Evolutionary conservation across 129 eudicot species (phyloP), one percentile per base, ranked within the genome.

Genomic region (Dittrichia graveolens): DNA sequence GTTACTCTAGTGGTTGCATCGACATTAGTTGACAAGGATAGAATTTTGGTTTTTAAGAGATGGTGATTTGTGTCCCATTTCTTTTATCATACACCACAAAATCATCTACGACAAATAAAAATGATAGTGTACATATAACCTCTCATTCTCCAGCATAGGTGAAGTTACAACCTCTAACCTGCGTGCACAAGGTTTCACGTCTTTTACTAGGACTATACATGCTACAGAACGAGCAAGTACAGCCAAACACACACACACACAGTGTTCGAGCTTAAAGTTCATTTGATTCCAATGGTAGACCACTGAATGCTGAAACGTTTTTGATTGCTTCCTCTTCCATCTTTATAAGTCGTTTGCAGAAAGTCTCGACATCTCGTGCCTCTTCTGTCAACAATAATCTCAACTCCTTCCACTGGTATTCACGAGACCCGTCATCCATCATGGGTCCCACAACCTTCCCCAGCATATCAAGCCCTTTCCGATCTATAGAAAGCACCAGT

Each of bases 391-490:
- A 77, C 24, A 54, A 8, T 31, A 93, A 84, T 41, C 98, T 74
- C 49, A 85, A 69, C 69, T 89, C 92, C 81, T 84, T 85, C 98
- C 98, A 92, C 53, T 79, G 76, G 78, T 69, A 85, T 68, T 81
- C 85, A 57, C 73, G 85, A 13, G 85, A 85, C 14, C 92, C 92
- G 55, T 85, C 91, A 6, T 71, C 79, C 75, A 46, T 81, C 49
- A 71, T 56, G 44, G 91, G 84, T 13, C 95, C 94, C 19, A 76
- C 52, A 75, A 83, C 81, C 81, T 87, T 93, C 49, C 83, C 98
- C 61, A 93, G 81, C 80, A 93, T 83, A 49, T 85, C 90, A 67
- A 93, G 69, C 75, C 96, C 98, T 80, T 87, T 87, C 74, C 89
- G 71, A 65, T 93, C 98, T 52, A 90, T 72, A 4, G 92, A 89